phyloP scores from a whole-genome alignment of 257 asterid species.

The Petrea volubilis region DNA sequence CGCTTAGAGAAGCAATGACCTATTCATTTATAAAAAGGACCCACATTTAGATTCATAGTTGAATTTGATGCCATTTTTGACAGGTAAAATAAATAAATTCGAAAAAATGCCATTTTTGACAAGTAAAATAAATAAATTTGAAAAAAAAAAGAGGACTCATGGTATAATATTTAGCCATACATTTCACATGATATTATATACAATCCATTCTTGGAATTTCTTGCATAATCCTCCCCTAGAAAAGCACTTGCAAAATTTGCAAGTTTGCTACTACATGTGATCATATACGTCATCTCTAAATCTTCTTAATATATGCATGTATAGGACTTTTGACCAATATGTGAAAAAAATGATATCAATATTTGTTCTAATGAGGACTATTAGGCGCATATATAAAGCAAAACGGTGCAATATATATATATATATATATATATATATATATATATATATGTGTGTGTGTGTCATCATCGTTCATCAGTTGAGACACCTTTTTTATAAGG shows the following conservation, averaged over 20 bases:
- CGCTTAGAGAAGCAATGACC: conserved; percentile 30
- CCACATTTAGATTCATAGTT: conserved; percentile 10
- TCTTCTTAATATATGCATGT: background rate
- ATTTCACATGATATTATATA: background rate
- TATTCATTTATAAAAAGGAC: background rate
- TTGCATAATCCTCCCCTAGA: background rate
- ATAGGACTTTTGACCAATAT: background rate
- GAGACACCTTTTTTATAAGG: no score
- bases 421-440: no score
- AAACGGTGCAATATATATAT: no score
- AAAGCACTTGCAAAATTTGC: background rate
- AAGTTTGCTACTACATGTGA: background rate
- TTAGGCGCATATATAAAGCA: no score
- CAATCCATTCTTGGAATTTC: background rate
- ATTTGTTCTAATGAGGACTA: no score
- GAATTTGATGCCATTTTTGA: background rate
- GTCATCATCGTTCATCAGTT: no score
- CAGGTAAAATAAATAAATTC: no score
- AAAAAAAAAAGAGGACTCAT: background rate
- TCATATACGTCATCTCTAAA: background rate
- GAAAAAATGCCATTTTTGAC: no score
- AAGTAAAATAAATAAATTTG: no score
- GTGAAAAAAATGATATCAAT: background rate
- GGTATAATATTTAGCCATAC: conserved; percentile 1
- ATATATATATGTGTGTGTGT: no score